A percentile compares a stretch with the other conserved stretches of the same genome.
Evolutionary conservation across 1,139 yeast genomes (phyloP).

Genomic region (Kodamaea sp.): DNA sequence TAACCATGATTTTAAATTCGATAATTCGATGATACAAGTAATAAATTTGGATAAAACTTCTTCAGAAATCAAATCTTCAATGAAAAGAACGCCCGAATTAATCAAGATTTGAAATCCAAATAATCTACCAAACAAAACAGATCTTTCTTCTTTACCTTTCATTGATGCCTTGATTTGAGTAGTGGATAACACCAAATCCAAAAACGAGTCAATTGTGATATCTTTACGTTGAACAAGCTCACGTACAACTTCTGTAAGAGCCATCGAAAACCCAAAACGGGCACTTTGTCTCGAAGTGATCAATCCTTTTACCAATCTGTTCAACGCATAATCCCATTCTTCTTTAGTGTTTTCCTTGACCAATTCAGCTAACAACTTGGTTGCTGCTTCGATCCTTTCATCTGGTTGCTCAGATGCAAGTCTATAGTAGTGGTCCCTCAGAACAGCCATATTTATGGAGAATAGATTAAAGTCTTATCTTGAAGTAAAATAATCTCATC

Average conservation of each 20-base stretch:
- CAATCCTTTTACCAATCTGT: conserved; percentile 75
- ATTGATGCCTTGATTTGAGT: conserved; percentile 48
- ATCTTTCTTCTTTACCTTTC: conserved; percentile 80
- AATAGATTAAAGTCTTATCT: not conserved
- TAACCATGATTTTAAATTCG: conserved; percentile 75
- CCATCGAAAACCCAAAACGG: conserved; percentile 83
- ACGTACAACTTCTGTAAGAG: conserved; percentile 71
- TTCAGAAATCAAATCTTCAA: conserved; percentile 19
- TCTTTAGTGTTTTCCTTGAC: conserved; percentile 38
- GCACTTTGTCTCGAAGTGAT: conserved; percentile 82
- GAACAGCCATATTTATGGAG: conserved; percentile 43
- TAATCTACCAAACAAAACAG: conserved; percentile 74
- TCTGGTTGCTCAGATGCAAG: conserved; percentile 73
- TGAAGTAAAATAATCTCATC: not conserved
- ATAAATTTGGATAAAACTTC: conserved; percentile 38
- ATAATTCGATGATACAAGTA: conserved; percentile 51
- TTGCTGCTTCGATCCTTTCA: conserved; percentile 74
- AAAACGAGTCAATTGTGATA: conserved; percentile 32
- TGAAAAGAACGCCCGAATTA: conserved; percentile 49
- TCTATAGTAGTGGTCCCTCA: conserved; percentile 72
- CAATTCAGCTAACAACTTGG: conserved; percentile 59
- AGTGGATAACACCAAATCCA: conserved; percentile 41
- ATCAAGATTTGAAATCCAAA: conserved; percentile 80
- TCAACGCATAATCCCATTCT: conserved; percentile 82
- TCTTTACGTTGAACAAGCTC: conserved; percentile 34